Base-by-base conservation (phyloP, 2,329 filamentous ascomycete species). In the Aspergillus clavatus region DNA sequence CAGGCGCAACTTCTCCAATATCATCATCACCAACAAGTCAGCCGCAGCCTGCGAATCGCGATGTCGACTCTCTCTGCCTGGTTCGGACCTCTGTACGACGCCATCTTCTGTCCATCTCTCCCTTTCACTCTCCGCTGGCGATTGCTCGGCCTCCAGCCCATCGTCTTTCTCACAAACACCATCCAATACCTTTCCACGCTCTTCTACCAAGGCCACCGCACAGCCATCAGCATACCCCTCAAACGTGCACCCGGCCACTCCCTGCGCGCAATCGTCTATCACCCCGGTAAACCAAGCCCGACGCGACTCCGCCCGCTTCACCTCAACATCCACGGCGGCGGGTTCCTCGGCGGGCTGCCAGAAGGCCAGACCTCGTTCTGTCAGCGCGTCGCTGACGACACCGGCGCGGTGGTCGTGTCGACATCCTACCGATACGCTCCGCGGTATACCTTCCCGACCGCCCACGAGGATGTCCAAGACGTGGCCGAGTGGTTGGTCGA, bases 401-500 rank as follows among this genome's bases (percentile, higher is more conserved):
- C 72, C 0, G 72, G 69, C 1, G 71, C 72, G 2, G 63, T 71
- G 5, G 65, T 70, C 1, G 49, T 71, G 4, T 62, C 58, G 5
- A 58, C 64, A 1, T 59, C 68, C 27, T 72, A 76, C 51, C 66
- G 70, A 16, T 63, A 70, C 46, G 67, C 66, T 0, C 74, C 73
- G 0, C 61, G 68, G 12, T 12, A 65, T 38, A 58, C 63, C 0
- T 76, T 71, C 37, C 74, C 73, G 0, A 63, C 62, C 6, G 67
- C 56, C 36, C 62, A 65, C 31, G 57, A 75, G 44, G 72, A 76
- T 46, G 60, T 72, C 2, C 70, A 75, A 42, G 71, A 71, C 31
- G 62, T 69, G 0, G 55, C 77, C 10, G 52, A 56, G 35, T 76
- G 63, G 55, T 53, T 77, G 1, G 50, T 66, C 3, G 51, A 61